These are phyloP conservation scores for Candida gorgasii DNA, from an alignment of 805 yeast genomes.

Conservation along the genomic window DNA sequence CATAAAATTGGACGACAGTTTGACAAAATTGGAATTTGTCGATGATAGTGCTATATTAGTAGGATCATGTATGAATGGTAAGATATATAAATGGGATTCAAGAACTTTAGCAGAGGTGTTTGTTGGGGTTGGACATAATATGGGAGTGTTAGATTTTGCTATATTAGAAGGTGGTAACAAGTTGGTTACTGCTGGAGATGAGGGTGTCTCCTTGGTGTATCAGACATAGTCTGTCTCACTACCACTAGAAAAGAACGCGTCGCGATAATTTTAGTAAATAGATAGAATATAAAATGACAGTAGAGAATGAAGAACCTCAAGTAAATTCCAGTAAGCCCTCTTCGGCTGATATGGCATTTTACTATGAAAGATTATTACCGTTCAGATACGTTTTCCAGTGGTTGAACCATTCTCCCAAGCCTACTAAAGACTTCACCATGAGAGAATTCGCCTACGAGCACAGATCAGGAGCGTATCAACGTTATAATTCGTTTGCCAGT, in stretches of 20 bases:
- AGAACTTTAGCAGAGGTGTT: conserved; percentile 79
- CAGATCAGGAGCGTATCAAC: conserved; percentile 82
- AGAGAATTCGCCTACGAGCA: conserved; percentile 94
- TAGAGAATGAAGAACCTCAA: neutral
- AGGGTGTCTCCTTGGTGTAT: conserved; percentile 84
- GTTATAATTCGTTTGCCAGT: conserved; percentile 75
- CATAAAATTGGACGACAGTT: conserved; percentile 68
- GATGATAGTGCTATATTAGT: conserved; percentile 57
- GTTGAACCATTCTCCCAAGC: conserved; percentile 82
- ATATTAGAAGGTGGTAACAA: conserved; percentile 64
- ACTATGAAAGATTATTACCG: conserved; percentile 72
- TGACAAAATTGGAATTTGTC: conserved; percentile 76
- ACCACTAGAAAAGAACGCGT: no score
- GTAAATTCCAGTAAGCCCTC: conserved; percentile 31
- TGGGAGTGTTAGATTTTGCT: conserved; percentile 89
- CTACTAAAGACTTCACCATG: conserved; percentile 75
- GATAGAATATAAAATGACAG: conserved; percentile 4
- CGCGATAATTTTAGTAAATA: conserved; percentile 4
- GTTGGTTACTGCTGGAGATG: conserved; percentile 93
- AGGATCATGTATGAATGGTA: conserved; percentile 83
- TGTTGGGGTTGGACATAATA: conserved; percentile 87
- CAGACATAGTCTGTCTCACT: neutral
- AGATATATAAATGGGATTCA: conserved; percentile 82
- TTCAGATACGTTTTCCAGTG: conserved; percentile 80
- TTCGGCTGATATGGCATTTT: conserved; percentile 67